These are phyloP conservation scores for Neopestalotiopsis rosae DNA, from an alignment of 2,329 filamentous ascomycete species.

Conservation along the genomic window DNA sequence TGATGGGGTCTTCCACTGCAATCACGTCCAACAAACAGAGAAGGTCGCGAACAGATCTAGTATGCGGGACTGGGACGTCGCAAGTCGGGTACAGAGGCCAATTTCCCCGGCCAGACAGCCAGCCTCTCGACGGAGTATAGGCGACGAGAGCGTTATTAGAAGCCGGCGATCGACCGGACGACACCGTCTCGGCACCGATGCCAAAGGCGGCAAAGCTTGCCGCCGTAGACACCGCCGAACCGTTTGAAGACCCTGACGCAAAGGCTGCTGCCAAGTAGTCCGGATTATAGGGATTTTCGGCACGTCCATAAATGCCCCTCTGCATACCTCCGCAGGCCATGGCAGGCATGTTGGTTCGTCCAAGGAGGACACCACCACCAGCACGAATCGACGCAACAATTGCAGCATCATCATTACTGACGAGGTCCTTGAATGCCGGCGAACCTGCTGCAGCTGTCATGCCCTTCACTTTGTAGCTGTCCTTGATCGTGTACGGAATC, in stretches of 20 bases:
- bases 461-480: constrained; percentile 1
- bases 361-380: neutral
- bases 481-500: constrained; percentile 4
- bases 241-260: constrained; percentile 4
- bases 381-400: neutral
- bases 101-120: no score
- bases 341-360: neutral
- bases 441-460: neutral
- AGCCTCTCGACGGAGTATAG: no score
- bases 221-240: constrained; percentile 1
- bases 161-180: neutral
- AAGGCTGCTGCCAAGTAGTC: neutral
- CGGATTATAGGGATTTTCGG: neutral
- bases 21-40: constrained; percentile 55
- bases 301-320: constrained; percentile 1
- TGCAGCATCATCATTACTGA: neutral
- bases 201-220: constrained; percentile 11
- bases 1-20: constrained; percentile 44
- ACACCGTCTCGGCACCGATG: neutral
- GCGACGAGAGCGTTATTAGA: neutral
- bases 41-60: constrained; percentile 55
- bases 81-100: no score
- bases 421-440: constrained; percentile 6
- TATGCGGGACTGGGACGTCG: constrained; percentile 54
- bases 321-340: constrained; percentile 10